Base-by-base conservation (phyloP, 257 asterid species). In the Prunella vulgaris region DNA sequence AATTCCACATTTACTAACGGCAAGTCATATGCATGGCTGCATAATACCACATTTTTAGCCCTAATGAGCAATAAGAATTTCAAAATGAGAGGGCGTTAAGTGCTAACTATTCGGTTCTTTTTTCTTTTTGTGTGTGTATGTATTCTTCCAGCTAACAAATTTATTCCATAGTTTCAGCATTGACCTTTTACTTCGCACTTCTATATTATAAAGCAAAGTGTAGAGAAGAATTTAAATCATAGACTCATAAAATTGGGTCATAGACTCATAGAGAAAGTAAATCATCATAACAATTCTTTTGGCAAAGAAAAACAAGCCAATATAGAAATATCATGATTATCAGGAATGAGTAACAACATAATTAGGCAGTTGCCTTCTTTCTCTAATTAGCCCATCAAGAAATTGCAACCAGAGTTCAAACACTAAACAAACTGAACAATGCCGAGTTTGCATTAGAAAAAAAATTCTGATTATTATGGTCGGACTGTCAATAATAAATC, bases 401-500 rank as follows among this genome's bases (percentile, higher is more conserved):
- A 73, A 71, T 76, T 30, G 67, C 76, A 70, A 37, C 65, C 58
- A 62, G 66, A 70, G 51, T 57, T 78, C 70, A 61, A 69, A 65
- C 73, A 62, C 61, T 54, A 57, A 77, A 66, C 72, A 77, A 72
- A 69, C 73, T 40, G 70, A 53, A 44, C 70, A 78, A 60, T 48
- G 77, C 48, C 68, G 59, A 63, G 60, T 70, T 66, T 64, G 51
- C 35, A 37, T 56, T n/a, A n/a, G n/a, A n/a, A 13, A 66, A 60
- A 54, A 60, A 27, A 61, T 69, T 74, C 62, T 63, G 60, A 37
- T 38, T 69, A 66, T 75, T 77, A 80, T 61, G 61, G 71, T 77
- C 66, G 28, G 71, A 65, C 74, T 59, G 73, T 78, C 78, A 78
- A 71, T 61, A 56, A 66, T 71, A 77, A 64, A 71, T 57, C 77